A percentile compares a stretch with the other conserved stretches of the same genome.
Evolutionary conservation across 1,139 yeast genomes (phyloP).

Genomic region (Candida pseudocylindracea): DNA sequence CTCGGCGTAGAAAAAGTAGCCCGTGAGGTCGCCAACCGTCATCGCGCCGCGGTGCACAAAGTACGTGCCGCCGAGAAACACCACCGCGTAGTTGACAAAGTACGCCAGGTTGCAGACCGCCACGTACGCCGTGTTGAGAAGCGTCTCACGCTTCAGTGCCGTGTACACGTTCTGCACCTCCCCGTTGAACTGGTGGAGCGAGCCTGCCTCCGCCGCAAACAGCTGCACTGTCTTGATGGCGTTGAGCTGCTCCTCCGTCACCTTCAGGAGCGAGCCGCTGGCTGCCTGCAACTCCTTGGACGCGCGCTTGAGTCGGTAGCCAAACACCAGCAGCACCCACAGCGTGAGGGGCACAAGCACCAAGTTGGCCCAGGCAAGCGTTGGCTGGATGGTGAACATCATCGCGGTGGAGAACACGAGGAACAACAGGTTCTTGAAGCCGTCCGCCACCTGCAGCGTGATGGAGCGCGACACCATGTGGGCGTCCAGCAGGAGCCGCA

Average conservation of each 20-base stretch:
- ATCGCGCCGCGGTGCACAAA: slow-evolving; percentile 18
- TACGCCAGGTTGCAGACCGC: slow-evolving; percentile 22
- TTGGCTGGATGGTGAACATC: slow-evolving; percentile 23
- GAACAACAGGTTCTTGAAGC: slow-evolving; percentile 21
- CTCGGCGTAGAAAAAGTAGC: slow-evolving; percentile 26
- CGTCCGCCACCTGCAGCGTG: slow-evolving; percentile 23
- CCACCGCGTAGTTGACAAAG: slow-evolving; percentile 21
- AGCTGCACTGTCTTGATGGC: slow-evolving; percentile 22
- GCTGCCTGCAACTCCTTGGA: slow-evolving; percentile 23
- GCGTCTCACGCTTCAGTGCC: slow-evolving; percentile 22
- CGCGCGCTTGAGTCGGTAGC: slow-evolving; percentile 19
- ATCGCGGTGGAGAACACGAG: slow-evolving; percentile 21
- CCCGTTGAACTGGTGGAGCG: slow-evolving; percentile 16
- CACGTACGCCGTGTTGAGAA: slow-evolving; percentile 23
- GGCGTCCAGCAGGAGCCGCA: slow-evolving; percentile 30
- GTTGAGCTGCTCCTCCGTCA: slow-evolving; percentile 21
- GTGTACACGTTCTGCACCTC: slow-evolving; percentile 18
- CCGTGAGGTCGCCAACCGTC: slow-evolving; percentile 25
- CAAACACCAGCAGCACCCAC: slow-evolving; percentile 26
- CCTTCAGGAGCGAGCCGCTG: slow-evolving; percentile 23
- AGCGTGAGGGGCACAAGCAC: slow-evolving; percentile 31
- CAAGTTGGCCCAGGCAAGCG: slow-evolving; percentile 24
- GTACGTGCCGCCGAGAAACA: slow-evolving; percentile 22
- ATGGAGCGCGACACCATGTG: slow-evolving; percentile 24
- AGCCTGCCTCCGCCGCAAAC: slow-evolving; percentile 22